Evolutionary conservation across 371 early-diverging fungal species (phyloP).

Genomic region (Catenaria anguillulae): DNA sequence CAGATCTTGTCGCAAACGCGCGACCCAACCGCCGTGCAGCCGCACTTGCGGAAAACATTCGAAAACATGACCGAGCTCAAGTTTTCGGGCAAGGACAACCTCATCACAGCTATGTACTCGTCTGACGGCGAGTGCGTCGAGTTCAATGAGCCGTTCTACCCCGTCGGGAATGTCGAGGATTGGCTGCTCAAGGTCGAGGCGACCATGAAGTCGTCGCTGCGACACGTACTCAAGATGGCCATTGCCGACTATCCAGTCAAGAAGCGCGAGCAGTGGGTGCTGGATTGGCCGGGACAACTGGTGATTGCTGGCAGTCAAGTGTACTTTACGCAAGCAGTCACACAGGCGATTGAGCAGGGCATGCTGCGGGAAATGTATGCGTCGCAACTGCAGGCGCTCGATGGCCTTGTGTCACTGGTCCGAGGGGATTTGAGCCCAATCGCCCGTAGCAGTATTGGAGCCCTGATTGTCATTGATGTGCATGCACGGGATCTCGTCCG

Average conservation of each 20-base stretch:
- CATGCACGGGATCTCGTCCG: slow-evolving; percentile 38
- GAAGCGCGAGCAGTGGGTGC: slow-evolving; percentile 31
- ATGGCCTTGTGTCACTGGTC: slow-evolving; percentile 34
- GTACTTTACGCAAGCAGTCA: slow-evolving; percentile 37
- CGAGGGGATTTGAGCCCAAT: slow-evolving; percentile 35
- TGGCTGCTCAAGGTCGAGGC: slow-evolving; percentile 38
- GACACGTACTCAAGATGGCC: slow-evolving; percentile 29
- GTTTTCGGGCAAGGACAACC: slow-evolving; percentile 25
- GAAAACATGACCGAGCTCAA: slow-evolving; percentile 36
- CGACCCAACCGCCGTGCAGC: slow-evolving; percentile 42
- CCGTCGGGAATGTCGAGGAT: slow-evolving; percentile 35
- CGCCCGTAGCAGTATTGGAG: slow-evolving; percentile 28
- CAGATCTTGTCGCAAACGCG: slow-evolving; percentile 43
- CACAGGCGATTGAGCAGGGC: slow-evolving; percentile 25
- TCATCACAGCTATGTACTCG: slow-evolving; percentile 34
- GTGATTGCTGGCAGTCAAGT: slow-evolving; percentile 33
- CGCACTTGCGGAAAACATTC: slow-evolving; percentile 41
- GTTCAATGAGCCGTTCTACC: slow-evolving; percentile 31
- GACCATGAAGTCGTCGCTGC: slow-evolving; percentile 33
- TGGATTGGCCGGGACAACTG: slow-evolving; percentile 37
- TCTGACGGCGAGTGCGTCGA: slow-evolving; percentile 35
- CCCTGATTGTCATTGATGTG: slow-evolving; percentile 41
- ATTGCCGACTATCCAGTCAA: slow-evolving; percentile 21
- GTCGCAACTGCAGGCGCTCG: slow-evolving; percentile 25
- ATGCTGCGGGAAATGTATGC: slow-evolving; percentile 6